Evolutionary conservation across 352 stramenopile genomes (phyloP).

Genomic region (Phytophthora ramorum): DNA sequence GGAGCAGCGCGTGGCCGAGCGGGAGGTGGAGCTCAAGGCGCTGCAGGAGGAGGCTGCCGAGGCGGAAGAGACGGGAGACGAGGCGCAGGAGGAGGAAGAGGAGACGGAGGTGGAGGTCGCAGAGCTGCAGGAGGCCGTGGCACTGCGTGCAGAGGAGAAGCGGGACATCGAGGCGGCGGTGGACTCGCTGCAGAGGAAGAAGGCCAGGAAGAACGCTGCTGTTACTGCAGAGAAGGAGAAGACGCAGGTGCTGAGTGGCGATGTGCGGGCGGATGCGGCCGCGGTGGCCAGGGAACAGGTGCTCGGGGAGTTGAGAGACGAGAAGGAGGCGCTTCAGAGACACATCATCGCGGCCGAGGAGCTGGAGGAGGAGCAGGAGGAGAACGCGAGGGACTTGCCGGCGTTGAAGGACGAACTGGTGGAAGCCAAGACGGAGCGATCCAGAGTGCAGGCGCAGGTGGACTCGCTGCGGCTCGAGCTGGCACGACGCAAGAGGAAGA

Average conservation of each 20-base stretch:
- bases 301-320: conserved; percentile 41
- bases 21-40: conserved; percentile 60
- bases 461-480: conserved; percentile 53
- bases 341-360: conserved; percentile 58
- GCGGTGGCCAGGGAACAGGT: conserved; percentile 35
- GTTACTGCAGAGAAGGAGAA: conserved; percentile 13
- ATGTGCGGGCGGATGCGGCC: conserved; percentile 28
- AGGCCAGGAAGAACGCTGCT: conserved; percentile 16
- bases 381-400: conserved; percentile 43
- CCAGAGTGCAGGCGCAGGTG: conserved; percentile 37
- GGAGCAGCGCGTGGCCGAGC: conserved; percentile 51
- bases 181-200: conserved; percentile 56
- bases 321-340: conserved; percentile 56
- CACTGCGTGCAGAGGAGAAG: conserved; percentile 64
- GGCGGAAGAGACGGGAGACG: too few relatives aligned
- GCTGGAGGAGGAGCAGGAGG: conserved; percentile 44
- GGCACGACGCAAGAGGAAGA: conserved; percentile 57
- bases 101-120: conserved; percentile 30
- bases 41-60: conserved; percentile 43
- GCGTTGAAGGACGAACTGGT: conserved; percentile 45
- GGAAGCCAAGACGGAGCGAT: conserved; percentile 31
- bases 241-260: conserved; percentile 11
- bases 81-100: conserved; percentile 20
- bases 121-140: conserved; percentile 53
- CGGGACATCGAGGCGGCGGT: conserved; percentile 67